Conservation (phyloP, 2,329 filamentous ascomycete species). For the Neocatenulostroma microsporum region DNA sequence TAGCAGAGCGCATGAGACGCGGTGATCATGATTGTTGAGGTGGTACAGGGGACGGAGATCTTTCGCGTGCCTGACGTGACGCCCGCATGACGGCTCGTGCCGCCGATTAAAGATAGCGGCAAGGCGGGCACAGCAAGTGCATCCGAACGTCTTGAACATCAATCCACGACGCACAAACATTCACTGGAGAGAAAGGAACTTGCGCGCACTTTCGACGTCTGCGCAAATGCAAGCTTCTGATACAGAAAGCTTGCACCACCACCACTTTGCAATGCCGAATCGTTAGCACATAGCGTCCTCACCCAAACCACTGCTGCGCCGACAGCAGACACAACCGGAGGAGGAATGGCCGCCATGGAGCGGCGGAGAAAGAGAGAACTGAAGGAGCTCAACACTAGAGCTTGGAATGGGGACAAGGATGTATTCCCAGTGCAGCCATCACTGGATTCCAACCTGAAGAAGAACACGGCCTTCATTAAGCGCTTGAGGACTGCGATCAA, state of each 20-base stretch:
- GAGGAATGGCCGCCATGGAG: constrained; percentile 39
- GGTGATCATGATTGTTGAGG: too few relatives aligned
- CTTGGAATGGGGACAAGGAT: constrained; percentile 83
- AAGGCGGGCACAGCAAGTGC: too few relatives aligned
- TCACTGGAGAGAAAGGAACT: too few relatives aligned
- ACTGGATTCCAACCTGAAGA: constrained; percentile 91
- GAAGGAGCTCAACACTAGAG: constrained; percentile 76
- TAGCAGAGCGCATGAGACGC: too few relatives aligned
- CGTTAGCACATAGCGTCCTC: constrained; percentile 22
- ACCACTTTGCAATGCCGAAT: constrained; percentile 27
- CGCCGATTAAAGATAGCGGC: too few relatives aligned
- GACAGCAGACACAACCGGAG: constrained; percentile 16
- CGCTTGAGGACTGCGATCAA: constrained; percentile 85
- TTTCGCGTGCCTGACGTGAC: too few relatives aligned
- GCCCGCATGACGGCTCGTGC: too few relatives aligned
- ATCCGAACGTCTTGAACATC: too few relatives aligned
- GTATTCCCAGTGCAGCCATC: constrained; percentile 68
- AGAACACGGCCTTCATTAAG: constrained; percentile 98
- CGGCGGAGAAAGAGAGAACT: constrained; percentile 58
- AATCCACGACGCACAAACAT: too few relatives aligned
- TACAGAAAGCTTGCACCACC: constrained; percentile 22
- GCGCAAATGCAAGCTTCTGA: constrained; percentile 30
- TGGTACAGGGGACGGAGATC: too few relatives aligned
- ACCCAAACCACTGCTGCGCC: constrained; percentile 16
- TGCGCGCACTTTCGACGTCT: constrained; percentile 1